Percentiles rank a stretch among this genome's conserved stretches.
Evolutionary conservation across 208 protist species (phyloP).

Genomic region (Leptomonas pyrrhocoris): DNA sequence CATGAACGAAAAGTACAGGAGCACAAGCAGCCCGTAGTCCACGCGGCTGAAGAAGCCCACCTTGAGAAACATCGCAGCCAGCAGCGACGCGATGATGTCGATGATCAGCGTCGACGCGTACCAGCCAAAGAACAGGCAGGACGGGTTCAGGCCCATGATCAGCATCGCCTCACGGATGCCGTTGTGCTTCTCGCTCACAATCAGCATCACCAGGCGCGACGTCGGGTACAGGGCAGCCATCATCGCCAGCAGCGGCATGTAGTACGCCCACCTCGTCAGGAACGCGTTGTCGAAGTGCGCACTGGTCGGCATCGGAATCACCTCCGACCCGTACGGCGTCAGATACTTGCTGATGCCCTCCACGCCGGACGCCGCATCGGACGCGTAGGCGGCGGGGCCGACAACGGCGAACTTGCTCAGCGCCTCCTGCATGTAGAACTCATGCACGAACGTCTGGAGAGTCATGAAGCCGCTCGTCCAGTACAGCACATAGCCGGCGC

Average conservation of each 20-base stretch:
- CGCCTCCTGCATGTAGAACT: constrained; percentile 53
- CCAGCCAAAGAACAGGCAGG: constrained; percentile 75
- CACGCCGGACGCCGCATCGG: constrained; percentile 12
- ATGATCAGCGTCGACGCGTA: constrained; percentile 60
- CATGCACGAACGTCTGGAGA: constrained; percentile 72
- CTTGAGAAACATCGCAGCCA: constrained; percentile 59
- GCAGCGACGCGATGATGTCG: constrained; percentile 60
- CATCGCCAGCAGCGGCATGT: constrained; percentile 76
- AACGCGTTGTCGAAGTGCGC: constrained; percentile 54
- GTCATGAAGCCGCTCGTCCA: constrained; percentile 80
- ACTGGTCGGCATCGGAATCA: constrained; percentile 67
- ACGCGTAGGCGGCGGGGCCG: constrained; percentile 19
- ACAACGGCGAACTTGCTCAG: constrained; percentile 5
- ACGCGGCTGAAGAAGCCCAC: constrained; percentile 65
- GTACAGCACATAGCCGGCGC: constrained; percentile 66
- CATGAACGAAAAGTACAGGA: constrained; percentile 78
- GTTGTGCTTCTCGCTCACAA: constrained; percentile 83
- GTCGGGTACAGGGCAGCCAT: constrained; percentile 78
- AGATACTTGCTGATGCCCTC: constrained; percentile 45
- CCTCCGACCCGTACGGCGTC: constrained; percentile 37
- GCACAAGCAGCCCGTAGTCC: constrained; percentile 66
- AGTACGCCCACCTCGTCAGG: constrained; percentile 61
- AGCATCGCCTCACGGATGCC: constrained; percentile 86
- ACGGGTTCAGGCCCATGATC: constrained; percentile 86
- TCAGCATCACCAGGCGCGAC: constrained; percentile 58